Evolutionary conservation across 192 early-diverging fungal genomes (phyloP).

Genomic region (Irineochytrium annulatum): DNA sequence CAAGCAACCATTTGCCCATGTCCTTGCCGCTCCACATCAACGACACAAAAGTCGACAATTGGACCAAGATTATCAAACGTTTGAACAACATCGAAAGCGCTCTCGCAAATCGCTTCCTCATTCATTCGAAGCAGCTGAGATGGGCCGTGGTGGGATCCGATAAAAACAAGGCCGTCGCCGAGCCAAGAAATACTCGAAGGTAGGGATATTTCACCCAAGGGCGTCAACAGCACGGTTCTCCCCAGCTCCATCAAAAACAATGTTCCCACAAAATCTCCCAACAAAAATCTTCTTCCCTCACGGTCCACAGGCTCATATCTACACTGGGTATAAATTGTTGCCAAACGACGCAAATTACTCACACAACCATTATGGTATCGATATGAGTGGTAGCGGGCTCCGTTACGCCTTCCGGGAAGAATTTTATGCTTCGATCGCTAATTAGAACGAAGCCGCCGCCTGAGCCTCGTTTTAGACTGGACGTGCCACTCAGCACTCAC

Average conservation of each 20-base stretch:
- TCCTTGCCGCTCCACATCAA: slow-evolving; percentile 70
- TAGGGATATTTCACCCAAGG: slow-evolving; percentile 13
- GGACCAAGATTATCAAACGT: slow-evolving; percentile 76
- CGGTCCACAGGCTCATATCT: slow-evolving; percentile 30
- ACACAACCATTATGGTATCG: no score
- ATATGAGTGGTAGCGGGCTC: no score
- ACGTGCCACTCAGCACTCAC: no score
- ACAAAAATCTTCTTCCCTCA: slow-evolving; percentile 47
- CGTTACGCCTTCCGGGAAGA: no score
- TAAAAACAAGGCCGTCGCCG: slow-evolving; percentile 62
- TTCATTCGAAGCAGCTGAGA: slow-evolving; percentile 72
- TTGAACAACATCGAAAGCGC: slow-evolving; percentile 56
- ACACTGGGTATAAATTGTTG: slow-evolving; percentile 7
- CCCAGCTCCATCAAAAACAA: background rate
- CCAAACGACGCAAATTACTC: no score
- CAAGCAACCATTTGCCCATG: slow-evolving; percentile 80
- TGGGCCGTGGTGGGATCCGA: slow-evolving; percentile 85
- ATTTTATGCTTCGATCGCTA: no score
- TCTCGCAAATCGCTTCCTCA: slow-evolving; percentile 20
- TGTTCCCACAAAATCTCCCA: no score
- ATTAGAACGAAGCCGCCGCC: no score
- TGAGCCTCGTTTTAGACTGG: no score
- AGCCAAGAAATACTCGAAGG: slow-evolving; percentile 64
- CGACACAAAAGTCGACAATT: slow-evolving; percentile 77
- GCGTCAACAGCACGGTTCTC: background rate